Evolutionary conservation across 257 asterid species (phyloP).

Genomic region (Ehretia macrophylla): DNA sequence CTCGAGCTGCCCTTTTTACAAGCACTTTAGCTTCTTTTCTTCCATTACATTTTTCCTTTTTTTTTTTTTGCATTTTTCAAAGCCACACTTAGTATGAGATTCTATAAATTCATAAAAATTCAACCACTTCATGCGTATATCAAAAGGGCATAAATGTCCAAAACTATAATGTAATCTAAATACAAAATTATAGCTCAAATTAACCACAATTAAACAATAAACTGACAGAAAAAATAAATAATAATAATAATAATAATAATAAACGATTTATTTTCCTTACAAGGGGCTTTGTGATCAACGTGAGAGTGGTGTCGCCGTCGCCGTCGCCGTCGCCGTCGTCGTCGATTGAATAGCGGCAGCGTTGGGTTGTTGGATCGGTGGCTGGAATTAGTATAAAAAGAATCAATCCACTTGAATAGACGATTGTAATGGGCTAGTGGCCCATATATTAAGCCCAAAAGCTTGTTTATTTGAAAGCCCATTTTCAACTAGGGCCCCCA

Average conservation of each 20-base stretch:
- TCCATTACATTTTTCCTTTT: neutral
- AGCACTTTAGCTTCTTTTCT: no score
- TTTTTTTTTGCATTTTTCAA: neutral
- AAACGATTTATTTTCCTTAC: neutral
- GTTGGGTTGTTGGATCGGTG: neutral
- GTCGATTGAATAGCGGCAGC: neutral
- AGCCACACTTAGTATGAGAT: neutral
- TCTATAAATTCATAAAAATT: neutral
- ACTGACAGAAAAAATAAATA: neutral
- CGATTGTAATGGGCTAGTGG: neutral
- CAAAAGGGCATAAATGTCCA: no score
- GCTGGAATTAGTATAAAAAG: neutral
- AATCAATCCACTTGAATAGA: no score
- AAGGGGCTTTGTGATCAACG: neutral
- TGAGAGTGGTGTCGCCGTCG: neutral
- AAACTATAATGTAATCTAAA: neutral
- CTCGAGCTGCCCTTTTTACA: no score
- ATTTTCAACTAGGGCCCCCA: no score
- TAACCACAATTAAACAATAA: neutral
- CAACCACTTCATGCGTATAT: no score
- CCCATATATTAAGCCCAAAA: neutral
- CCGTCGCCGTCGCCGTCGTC: neutral
- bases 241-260: no score
- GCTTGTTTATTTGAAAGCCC: no score
- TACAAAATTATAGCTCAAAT: neutral